Percentiles rank a stretch among this genome's conserved stretches.
phyloP scores from a whole-genome alignment of 2,329 filamentous ascomycete genomes.

The Claviceps digitariae region DNA sequence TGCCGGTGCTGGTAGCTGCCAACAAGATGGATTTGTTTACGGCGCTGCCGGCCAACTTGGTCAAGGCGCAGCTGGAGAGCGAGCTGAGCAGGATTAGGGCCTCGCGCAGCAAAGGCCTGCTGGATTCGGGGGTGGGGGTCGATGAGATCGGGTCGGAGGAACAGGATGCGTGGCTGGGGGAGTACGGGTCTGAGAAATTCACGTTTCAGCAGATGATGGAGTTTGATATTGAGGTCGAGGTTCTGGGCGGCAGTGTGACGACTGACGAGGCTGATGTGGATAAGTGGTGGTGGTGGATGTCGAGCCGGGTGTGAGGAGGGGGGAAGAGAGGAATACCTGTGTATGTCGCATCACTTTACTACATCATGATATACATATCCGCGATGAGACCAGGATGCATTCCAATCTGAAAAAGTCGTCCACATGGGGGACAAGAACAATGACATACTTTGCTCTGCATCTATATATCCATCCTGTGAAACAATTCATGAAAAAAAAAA shows the following conservation, averaged over 20 bases:
- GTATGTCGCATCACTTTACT: too few species aligned
- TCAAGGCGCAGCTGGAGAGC: constrained; percentile 61
- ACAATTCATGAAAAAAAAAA: neutral
- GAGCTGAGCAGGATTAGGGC: constrained; percentile 69
- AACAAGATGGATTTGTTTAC: constrained; percentile 97
- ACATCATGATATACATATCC: too few species aligned
- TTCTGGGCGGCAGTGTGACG: constrained; percentile 60
- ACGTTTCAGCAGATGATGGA: constrained; percentile 72
- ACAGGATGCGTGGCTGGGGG: constrained; percentile 72
- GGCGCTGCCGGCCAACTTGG: constrained; percentile 64
- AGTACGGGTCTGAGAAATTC: constrained; percentile 66
- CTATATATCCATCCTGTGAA: too few species aligned
- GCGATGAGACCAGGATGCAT: too few species aligned
- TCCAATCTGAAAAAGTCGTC: too few species aligned
- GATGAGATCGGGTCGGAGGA: constrained; percentile 52
- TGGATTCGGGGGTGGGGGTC: constrained; percentile 65
- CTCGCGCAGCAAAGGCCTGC: constrained; percentile 64
- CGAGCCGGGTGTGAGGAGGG: constrained; percentile 45
- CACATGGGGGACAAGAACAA: neutral
- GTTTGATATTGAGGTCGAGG: constrained; percentile 64
- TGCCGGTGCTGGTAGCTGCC: constrained; percentile 72
- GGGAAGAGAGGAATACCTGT: neutral
- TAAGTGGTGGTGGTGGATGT: constrained; percentile 88
- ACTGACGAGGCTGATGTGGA: constrained; percentile 57
- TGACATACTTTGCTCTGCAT: too few species aligned